Base-by-base conservation (phyloP, 441 rosid species). In the Melastoma candidum region DNA sequence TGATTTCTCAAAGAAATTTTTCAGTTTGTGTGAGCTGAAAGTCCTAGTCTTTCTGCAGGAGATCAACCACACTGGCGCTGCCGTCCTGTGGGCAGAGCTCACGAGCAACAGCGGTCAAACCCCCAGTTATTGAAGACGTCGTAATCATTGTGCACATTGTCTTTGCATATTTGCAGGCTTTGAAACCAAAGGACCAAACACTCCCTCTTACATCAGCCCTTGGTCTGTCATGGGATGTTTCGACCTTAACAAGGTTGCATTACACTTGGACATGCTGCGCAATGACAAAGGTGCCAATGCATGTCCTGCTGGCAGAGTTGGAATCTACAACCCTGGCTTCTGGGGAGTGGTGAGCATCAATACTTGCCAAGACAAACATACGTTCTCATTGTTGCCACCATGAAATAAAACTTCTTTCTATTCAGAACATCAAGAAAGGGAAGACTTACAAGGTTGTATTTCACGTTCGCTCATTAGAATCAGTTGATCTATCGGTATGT, bases 1-100 rank as follows among this genome's bases (percentile, higher is more conserved):
- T 36, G 8, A 36, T 36, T 36, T 36, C 8, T 36, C 41, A 2
- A 36, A 36, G 41, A 6, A 36, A 9, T 36, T 36, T 17, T 17
- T 17, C 22, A 17, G 22, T 17, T 17, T 17, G 22, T 17, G 41
- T 4, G 41, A 17, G 22, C 49, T 65, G 44, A 46, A 10, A 64
- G 27, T 63, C 29, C 11, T 6, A 14, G 22, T 25, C 64, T 59
- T 59, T 58, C 60, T 62, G 59, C 87, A 88, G 97, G 97, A 89
- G 77, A 85, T 89, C 63, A 85, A 85, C 68, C 93, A 84, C 74
- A 95, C 90, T 32, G 95, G 95, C 56, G 79, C 95, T 45, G 97
- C 95, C 71, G 97, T 93, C 22, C 56, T 85, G 62, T 89, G 95
- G 97, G 86, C 77, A 3, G 97, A 89, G 74, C 95, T 85, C 57